Evolutionary conservation across 2,329 filamentous ascomycete genomes (phyloP), one percentile per base, ranked within the genome.

Genomic region (Lachnellula suecica): DNA sequence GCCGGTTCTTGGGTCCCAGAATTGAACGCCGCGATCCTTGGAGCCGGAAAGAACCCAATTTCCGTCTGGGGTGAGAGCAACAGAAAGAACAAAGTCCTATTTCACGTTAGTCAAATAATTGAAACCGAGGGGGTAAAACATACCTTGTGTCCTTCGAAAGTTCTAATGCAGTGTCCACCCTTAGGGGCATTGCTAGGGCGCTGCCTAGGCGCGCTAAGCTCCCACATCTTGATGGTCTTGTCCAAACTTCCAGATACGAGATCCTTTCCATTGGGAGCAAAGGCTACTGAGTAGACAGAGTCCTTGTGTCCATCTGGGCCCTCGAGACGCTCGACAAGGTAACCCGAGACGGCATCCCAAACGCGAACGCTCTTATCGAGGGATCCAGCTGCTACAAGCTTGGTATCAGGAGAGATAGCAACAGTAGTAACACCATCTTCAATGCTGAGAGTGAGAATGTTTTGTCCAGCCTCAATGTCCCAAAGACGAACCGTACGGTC

Each of bases 201-300:
- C 61, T 79, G 78, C 62, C 88, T 82, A 41, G 87, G 83, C 20
- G 88, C 82, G 50, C 82, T 86, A 46, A 99, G 81, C 76, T 97
- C 92, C 92, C 94, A 99, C 88, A 97, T 96, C 78, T 97, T 96
- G 78, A 97, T 97, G 0, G 93, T 97, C 79, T 96, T 96, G 71
- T 99, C 94, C 63, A 97, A 76, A 79, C 89, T 95, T 58, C 94
- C 94, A 65, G 89, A 95, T 67, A 97, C 93, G 37, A 99, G 85
- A 61, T 96, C 90, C 64, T 91, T 89, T 56, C 93, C 93, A 63
- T 89, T 93, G 24, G 94, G 94, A 13, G 92, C 92, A 72, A 99
- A 99, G 0, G 94, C 93, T 20, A 99, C 94, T 11, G 88, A 93
- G 71, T 97, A 97, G 20, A 97, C 94, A 63, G 89, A 95, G 58